Evolutionary conservation across 2,329 filamentous ascomycete species (phyloP).

Genomic region (Dothidotthia symphoricarpi): DNA sequence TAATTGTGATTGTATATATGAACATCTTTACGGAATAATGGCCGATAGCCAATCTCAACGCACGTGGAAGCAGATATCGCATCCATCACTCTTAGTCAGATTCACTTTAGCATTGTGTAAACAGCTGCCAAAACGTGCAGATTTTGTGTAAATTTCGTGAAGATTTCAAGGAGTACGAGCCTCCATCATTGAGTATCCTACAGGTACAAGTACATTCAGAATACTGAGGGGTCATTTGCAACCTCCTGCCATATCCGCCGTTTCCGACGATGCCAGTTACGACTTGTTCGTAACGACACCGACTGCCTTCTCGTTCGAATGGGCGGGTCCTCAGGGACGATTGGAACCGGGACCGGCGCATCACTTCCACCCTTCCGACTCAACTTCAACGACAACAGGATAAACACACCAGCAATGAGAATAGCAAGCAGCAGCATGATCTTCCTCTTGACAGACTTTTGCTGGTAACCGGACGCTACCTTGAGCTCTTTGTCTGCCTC

Average conservation of each 20-base stretch:
- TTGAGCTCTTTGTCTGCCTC: slow-evolving; percentile 88
- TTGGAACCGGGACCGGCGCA: slow-evolving; percentile 16
- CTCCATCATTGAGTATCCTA: slow-evolving; percentile 17
- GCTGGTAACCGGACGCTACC: slow-evolving; percentile 84
- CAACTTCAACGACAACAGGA: slow-evolving; percentile 77
- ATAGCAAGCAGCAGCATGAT: slow-evolving; percentile 85
- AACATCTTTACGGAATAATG: too few relatives aligned
- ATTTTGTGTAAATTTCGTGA: too few relatives aligned
- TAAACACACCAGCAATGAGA: slow-evolving; percentile 82
- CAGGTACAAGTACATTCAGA: slow-evolving; percentile 3
- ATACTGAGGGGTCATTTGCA: slow-evolving; percentile 11
- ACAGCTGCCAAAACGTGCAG: too few relatives aligned
- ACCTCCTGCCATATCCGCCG: slow-evolving; percentile 31
- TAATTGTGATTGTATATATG: too few relatives aligned
- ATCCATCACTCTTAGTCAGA: too few relatives aligned
- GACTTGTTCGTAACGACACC: slow-evolving; percentile 17
- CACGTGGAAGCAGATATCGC: too few relatives aligned
- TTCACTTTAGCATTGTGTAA: too few relatives aligned
- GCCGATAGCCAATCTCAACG: too few relatives aligned
- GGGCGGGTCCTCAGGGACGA: slow-evolving; percentile 21
- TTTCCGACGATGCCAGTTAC: slow-evolving; percentile 38
- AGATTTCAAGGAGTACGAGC: too few relatives aligned
- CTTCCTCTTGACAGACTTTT: slow-evolving; percentile 83
- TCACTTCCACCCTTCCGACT: slow-evolving; percentile 47
- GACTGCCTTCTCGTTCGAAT: slow-evolving; percentile 17